A percentile compares a stretch with the other conserved stretches of the same genome.
These are phyloP conservation scores for Talaromyces sp. DNA, from an alignment of 2,329 filamentous ascomycete genomes.

Conservation along the genomic window DNA sequence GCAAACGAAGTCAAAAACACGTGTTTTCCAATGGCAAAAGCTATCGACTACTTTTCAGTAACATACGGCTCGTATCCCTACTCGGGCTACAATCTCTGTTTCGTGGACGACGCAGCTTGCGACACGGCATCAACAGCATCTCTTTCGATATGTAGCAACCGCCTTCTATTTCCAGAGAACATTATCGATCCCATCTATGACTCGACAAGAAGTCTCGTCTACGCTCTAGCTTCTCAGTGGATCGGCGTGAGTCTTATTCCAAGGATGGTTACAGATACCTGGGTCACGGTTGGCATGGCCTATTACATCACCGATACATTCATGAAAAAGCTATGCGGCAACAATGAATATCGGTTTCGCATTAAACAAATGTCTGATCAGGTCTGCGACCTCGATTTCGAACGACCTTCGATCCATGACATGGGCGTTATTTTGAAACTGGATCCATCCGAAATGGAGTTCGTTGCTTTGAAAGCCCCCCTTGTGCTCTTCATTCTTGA, in stretches of 20 bases:
- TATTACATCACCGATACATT: constrained; percentile 95
- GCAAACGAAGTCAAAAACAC: constrained; percentile 82
- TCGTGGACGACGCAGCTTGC: constrained; percentile 81
- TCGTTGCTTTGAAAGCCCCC: constrained; percentile 85
- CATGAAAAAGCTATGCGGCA: constrained; percentile 85
- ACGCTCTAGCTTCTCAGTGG: constrained; percentile 88
- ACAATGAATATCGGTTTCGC: constrained; percentile 89
- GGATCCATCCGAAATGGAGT: constrained; percentile 82
- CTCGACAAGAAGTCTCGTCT: constrained; percentile 75
- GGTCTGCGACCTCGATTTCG: constrained; percentile 76
- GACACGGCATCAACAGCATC: constrained; percentile 78
- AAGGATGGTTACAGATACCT: constrained; percentile 74
- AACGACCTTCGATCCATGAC: constrained; percentile 76
- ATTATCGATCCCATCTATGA: constrained; percentile 83
- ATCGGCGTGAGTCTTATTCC: constrained; percentile 90
- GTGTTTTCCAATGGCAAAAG: constrained; percentile 76
- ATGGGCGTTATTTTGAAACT: constrained; percentile 76
- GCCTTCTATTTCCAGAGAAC: constrained; percentile 78
- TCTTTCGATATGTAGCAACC: constrained; percentile 81
- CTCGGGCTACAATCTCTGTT: constrained; percentile 86
- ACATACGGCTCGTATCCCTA: constrained; percentile 90
- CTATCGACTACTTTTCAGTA: constrained; percentile 87
- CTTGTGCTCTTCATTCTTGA: constrained; percentile 93
- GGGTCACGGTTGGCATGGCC: constrained; percentile 85
- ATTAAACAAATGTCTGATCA: constrained; percentile 82